Conservation (phyloP, 306 rosid genomes). For the Ammopiptanthus mongolicus region DNA sequence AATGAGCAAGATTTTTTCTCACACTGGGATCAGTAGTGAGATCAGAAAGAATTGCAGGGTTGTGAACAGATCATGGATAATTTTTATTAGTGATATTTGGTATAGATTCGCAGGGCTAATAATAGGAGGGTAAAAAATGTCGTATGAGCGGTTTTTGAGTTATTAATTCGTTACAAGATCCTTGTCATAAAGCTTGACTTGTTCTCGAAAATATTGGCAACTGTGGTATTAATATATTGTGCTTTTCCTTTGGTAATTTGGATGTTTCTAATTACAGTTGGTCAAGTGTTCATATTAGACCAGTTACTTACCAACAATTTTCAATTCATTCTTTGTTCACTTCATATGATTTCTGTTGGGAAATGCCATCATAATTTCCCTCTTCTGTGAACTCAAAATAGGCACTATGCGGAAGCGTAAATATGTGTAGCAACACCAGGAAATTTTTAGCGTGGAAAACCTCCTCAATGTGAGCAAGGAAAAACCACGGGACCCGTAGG, state of each 20-base stretch:
- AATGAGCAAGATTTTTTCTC: conserved; percentile 55
- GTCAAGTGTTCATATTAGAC: not conserved
- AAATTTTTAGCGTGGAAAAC: too few species aligned
- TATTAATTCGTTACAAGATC: not conserved
- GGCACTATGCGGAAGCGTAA: too few species aligned
- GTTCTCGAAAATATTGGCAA: not conserved
- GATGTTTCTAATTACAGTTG: not conserved
- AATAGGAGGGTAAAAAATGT: too few species aligned
- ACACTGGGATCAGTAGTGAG: conserved; percentile 56
- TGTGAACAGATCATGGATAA: conserved; percentile 31
- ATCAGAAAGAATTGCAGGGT: conserved; percentile 63
- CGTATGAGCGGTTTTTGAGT: not conserved
- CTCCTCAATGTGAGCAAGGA: too few species aligned
- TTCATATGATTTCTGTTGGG: too few species aligned
- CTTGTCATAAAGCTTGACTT: not conserved
- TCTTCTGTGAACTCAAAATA: too few species aligned
- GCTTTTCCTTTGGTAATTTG: not conserved
- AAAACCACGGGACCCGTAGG: too few species aligned
- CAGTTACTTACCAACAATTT: too few species aligned
- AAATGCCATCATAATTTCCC: too few species aligned
- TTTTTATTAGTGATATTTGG: not conserved
- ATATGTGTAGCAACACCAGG: too few species aligned
- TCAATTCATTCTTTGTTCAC: too few species aligned
- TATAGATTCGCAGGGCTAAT: not conserved
- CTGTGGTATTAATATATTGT: not conserved